Percentiles rank a stretch among this genome's conserved stretches.
Evolutionary conservation across 1,139 yeast species (phyloP).

Genomic region (Yamadazyma blattariae): DNA sequence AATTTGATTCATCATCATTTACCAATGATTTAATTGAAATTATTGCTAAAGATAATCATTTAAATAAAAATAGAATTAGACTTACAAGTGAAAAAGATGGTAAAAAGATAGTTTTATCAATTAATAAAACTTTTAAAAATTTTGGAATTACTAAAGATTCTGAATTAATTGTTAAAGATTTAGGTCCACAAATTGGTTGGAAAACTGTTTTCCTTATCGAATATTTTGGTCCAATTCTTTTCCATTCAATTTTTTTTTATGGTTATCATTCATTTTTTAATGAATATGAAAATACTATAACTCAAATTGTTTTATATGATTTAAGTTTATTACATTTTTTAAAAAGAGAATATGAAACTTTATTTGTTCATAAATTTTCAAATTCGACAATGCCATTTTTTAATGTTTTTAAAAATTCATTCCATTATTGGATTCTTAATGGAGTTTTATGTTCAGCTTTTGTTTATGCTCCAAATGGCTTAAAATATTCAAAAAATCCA

Average conservation of each 20-base stretch:
- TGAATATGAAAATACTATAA: constrained; percentile 8
- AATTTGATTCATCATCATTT: constrained; percentile 27
- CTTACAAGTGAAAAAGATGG: constrained; percentile 31
- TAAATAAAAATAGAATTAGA: constrained; percentile 27
- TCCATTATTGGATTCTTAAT: constrained; percentile 87
- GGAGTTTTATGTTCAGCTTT: constrained; percentile 72
- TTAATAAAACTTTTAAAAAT: constrained; percentile 27
- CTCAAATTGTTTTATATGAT: constrained; percentile 14
- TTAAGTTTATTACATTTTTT: constrained; percentile 71
- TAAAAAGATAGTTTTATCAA: constrained; percentile 33
- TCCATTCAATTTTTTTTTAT: constrained; percentile 69
- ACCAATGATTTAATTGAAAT: constrained; percentile 32
- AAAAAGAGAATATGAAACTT: constrained; percentile 86
- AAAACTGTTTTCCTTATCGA: constrained; percentile 82
- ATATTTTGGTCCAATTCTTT: constrained; percentile 81
- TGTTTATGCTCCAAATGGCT: constrained; percentile 56
- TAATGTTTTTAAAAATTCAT: constrained; percentile 83
- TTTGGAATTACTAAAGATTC: constrained; percentile 28
- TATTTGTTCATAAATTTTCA: constrained; percentile 81
- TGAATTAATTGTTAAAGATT: constrained; percentile 59
- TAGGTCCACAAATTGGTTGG: constrained; percentile 95
- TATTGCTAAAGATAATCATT: constrained; percentile 43
- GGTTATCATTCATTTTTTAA: constrained; percentile 21
- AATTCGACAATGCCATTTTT: constrained; percentile 88
- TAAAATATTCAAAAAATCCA: constrained; percentile 9